Evolutionary conservation across 495 filamentous ascomycete genomes (phyloP).

Genomic region (Annulohypoxylon bovei): DNA sequence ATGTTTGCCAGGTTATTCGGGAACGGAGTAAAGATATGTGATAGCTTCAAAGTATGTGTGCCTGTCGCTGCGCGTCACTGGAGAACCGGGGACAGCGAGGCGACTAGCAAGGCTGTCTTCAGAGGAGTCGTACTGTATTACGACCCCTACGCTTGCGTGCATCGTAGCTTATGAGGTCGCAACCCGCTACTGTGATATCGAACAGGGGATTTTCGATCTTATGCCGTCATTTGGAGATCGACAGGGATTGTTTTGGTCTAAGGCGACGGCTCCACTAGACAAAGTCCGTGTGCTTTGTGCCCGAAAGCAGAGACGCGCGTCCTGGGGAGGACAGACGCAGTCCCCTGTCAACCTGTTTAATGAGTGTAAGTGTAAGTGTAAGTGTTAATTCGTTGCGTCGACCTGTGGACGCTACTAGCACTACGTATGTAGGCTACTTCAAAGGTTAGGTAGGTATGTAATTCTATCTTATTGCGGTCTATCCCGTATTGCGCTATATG

Average conservation of each 20-base stretch:
- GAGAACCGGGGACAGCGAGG: background rate
- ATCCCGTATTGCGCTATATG: conserved; percentile 9
- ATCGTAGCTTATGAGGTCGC: conserved; percentile 24
- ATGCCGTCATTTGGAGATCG: conserved; percentile 44
- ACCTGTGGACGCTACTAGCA: background rate
- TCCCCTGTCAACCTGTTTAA: conserved; percentile 14
- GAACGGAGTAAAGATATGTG: conserved; percentile 8
- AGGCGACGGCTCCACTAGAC: conserved; percentile 30
- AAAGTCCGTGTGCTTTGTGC: conserved; percentile 29
- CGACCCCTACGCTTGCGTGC: conserved; percentile 15
- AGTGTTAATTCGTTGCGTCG: conserved; percentile 13
- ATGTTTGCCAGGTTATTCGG: conserved; percentile 25
- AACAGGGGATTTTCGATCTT: conserved; percentile 35
- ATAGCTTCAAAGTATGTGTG: background rate
- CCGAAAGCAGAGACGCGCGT: conserved; percentile 41
- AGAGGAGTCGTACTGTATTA: conserved; percentile 12
- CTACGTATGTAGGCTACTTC: background rate
- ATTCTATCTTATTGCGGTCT: background rate
- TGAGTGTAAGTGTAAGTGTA: background rate
- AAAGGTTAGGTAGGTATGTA: background rate
- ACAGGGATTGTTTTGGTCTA: conserved; percentile 31
- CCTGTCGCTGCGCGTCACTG: conserved; percentile 13
- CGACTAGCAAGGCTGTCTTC: conserved; percentile 2
- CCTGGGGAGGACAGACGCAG: conserved; percentile 30
- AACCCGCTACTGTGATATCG: conserved; percentile 31